Evolutionary conservation across 1,284 basidiomycete species (phyloP).

Genomic region (Somion occarium): DNA sequence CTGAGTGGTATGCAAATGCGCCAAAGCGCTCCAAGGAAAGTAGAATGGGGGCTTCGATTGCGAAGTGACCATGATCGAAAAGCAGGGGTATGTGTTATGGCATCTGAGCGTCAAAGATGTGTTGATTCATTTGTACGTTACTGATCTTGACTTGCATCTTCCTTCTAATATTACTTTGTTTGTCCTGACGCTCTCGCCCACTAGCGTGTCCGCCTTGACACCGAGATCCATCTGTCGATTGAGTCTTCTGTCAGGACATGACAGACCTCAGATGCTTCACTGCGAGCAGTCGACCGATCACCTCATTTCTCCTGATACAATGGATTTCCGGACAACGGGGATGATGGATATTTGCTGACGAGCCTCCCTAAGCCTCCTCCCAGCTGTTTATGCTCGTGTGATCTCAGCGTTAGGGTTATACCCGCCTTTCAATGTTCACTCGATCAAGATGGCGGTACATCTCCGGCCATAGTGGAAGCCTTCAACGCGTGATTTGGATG

Average conservation of each 20-base stretch:
- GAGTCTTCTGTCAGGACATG: background rate
- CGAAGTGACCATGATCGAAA: conserved; percentile 7
- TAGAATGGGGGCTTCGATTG: conserved; percentile 3
- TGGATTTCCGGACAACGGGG: background rate
- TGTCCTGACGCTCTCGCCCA: background rate
- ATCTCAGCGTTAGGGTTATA: too few species aligned
- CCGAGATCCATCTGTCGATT: background rate
- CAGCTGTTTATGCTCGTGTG: background rate
- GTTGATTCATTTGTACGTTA: conserved; percentile 3
- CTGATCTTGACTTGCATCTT: conserved; percentile 1
- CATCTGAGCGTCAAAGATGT: conserved; percentile 4
- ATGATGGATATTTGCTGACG: background rate
- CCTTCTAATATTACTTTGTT: background rate
- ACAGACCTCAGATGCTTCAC: background rate
- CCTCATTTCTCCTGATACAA: background rate
- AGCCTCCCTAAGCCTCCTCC: background rate
- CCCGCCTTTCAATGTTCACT: background rate
- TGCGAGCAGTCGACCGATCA: background rate
- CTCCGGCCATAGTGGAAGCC: background rate
- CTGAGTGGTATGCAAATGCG: conserved; percentile 66
- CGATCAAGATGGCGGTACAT: background rate
- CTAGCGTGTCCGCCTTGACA: background rate
- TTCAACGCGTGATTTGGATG: background rate
- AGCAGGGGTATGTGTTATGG: background rate
- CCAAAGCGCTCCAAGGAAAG: conserved; percentile 37